Conservation (phyloP, 495 filamentous ascomycete genomes). For the Coniosporium apollinis region DNA sequence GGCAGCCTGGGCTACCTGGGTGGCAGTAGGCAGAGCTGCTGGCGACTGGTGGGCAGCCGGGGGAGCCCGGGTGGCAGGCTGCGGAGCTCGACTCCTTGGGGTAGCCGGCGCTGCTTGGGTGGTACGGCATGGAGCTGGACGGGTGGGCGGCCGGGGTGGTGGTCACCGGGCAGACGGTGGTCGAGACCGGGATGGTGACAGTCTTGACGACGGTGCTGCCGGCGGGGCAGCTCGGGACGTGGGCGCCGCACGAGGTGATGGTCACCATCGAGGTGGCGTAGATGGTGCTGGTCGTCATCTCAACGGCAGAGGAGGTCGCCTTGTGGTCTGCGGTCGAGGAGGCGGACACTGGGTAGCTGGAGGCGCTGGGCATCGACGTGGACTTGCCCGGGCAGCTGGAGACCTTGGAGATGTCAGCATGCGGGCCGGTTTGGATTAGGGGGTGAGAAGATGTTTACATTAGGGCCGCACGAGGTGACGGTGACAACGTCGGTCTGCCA, state of each 20-base stretch:
- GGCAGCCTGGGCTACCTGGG: neutral
- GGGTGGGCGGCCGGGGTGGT: slow-evolving; percentile 2
- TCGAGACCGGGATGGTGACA: slow-evolving; percentile 25
- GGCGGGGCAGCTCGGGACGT: slow-evolving; percentile 7
- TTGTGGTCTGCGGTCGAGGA: too few relatives aligned
- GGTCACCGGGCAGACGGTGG: slow-evolving; percentile 41
- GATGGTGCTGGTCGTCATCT: slow-evolving; percentile 6
- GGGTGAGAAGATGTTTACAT: slow-evolving; percentile 20
- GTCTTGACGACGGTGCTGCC: slow-evolving; percentile 27
- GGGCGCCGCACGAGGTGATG: slow-evolving; percentile 12
- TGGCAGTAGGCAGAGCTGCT: neutral
- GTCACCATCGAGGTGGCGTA: slow-evolving; percentile 9
- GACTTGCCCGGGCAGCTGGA: too few relatives aligned
- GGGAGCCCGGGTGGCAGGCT: neutral
- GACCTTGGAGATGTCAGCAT: too few relatives aligned
- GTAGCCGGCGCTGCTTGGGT: neutral
- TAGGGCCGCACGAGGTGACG: slow-evolving; percentile 15
- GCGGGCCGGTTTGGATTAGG: too few relatives aligned
- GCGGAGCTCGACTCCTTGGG: neutral
- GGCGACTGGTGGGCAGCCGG: neutral
- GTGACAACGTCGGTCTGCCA: slow-evolving; percentile 14
- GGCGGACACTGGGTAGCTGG: too few relatives aligned
- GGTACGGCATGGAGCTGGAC: neutral
- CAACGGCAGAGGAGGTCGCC: too few relatives aligned
- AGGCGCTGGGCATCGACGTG: too few relatives aligned